phyloP scores from a whole-genome alignment of 176 grass and related monocot genomes.

The Oryza brachyantha region DNA sequence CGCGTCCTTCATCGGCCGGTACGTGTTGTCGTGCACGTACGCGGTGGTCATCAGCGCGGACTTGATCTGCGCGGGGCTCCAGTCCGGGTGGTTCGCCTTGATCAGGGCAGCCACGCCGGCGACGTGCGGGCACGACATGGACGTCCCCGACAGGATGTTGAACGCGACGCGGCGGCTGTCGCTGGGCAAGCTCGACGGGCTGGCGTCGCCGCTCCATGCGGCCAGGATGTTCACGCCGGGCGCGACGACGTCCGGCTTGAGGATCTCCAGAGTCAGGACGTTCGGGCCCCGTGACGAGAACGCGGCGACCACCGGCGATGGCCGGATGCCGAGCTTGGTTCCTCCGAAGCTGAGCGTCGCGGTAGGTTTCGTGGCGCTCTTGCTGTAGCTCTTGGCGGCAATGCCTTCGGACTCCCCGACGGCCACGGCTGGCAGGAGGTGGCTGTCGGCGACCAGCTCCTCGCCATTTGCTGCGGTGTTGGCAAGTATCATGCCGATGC shows the following conservation, averaged over 20 bases:
- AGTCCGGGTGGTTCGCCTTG: slow-evolving; percentile 83
- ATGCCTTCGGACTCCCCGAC: slow-evolving; percentile 57
- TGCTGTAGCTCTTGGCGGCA: slow-evolving; percentile 66
- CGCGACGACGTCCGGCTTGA: slow-evolving; percentile 83
- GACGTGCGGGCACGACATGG: slow-evolving; percentile 99
- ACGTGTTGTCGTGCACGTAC: slow-evolving; percentile 94
- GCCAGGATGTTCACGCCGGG: slow-evolving; percentile 94
- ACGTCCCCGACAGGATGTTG: slow-evolving; percentile 98
- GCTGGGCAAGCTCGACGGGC: slow-evolving; percentile 73
- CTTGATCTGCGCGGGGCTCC: slow-evolving; percentile 91
- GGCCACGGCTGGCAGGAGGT: slow-evolving; percentile 83
- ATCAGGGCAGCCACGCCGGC: slow-evolving; percentile 87
- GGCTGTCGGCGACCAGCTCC: slow-evolving; percentile 96
- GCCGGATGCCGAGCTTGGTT: slow-evolving; percentile 84
- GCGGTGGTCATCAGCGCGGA: slow-evolving; percentile 97
- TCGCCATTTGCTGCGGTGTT: slow-evolving; percentile 80
- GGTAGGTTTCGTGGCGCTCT: slow-evolving; percentile 42
- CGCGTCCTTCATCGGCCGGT: slow-evolving; percentile 55
- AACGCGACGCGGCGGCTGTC: slow-evolving; percentile 76
- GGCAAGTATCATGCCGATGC: slow-evolving; percentile 79
- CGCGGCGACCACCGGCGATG: slow-evolving; percentile 86
- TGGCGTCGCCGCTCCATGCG: slow-evolving; percentile 81
- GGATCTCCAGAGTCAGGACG: slow-evolving; percentile 84
- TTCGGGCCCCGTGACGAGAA: slow-evolving; percentile 92
- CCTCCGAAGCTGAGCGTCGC: slow-evolving; percentile 75